Conservation (phyloP, 2,329 filamentous ascomycete species). For the Lojkania enalia region DNA sequence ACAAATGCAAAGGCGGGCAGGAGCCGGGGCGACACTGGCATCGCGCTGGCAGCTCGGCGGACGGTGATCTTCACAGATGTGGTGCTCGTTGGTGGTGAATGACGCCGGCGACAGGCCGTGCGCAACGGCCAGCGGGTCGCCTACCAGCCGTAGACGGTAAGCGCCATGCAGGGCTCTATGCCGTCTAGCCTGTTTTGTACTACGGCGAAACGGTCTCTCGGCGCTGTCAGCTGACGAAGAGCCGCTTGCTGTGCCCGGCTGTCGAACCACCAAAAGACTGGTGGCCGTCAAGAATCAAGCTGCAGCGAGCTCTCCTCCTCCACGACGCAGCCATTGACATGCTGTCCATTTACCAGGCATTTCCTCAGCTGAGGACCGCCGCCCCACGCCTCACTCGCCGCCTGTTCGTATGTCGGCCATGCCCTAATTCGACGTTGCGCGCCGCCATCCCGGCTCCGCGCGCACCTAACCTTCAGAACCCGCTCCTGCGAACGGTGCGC, state of each 20-base stretch:
- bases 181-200: no score
- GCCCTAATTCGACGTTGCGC: conserved; percentile 33
- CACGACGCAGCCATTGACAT: conserved; percentile 24
- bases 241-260: no score
- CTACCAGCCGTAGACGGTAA: no score
- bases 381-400: conserved; percentile 43
- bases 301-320: conserved; percentile 4
- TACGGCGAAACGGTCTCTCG: no score
- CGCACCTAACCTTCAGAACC: conserved; percentile 19
- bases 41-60: background rate
- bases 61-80: background rate
- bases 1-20: background rate
- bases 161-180: no score
- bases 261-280: background rate
- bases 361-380: conserved; percentile 43
- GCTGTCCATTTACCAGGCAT: conserved; percentile 41
- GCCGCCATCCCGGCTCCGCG: conserved; percentile 19
- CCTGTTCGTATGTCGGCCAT: conserved; percentile 40
- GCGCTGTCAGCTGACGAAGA: no score
- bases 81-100: no score
- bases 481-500: conserved; percentile 35
- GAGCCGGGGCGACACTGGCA: conserved; percentile 4
- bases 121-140: no score
- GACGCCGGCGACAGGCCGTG: no score
- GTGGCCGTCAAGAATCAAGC: no score